Base-by-base conservation (phyloP, 148 eudicot species). In the Rhododendron griersonianum region DNA sequence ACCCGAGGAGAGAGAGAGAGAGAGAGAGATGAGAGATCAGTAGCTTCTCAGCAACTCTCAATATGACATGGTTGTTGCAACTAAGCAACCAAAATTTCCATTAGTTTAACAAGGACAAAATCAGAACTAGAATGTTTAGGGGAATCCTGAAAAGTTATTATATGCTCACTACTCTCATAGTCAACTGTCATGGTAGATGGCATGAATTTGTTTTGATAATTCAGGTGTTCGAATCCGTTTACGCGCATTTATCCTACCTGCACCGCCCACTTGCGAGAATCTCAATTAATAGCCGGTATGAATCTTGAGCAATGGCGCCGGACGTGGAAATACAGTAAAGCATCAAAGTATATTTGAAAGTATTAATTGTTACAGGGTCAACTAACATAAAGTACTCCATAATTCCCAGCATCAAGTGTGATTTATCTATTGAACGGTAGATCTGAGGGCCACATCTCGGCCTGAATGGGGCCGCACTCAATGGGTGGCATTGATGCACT, bases 11-110 rank as follows among this genome's bases (percentile, higher is more conserved):
- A 14, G 77, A 65, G 59, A 37, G 77, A 85, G 82, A 37, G 77
- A 63, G 57, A 35, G 76, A 84, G 81, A 35, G 82, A 76, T 44
- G 37, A 69, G 55, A 78, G 15, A 15, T 21, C 57, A 86, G 87
- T 65, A 80, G 87, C 87, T 80, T 86, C 78, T 80, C 69, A 67
- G 84, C 87, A 86, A 81, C 87, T 81, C 84, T 48, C 50, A 69
- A 80, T 51, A 73, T 25, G 75, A 74, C 85, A 86, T 86, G 87
- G 82, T 81, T 81, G 85, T 86, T 81, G 87, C 87, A 86, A 81
- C 87, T 86, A 86, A 86, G 81, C 87, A 73, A 86, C 85, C 79
- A 67, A 67, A 48, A 81, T 45, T 59, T 77, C 50, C 4, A 67
- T 37, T 69, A 67, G 23, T 48, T 18, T 45, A 47, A 81, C 13